phyloP scores from a whole-genome alignment of 768 basidiomycete species.

The Leccinellum albellum region DNA sequence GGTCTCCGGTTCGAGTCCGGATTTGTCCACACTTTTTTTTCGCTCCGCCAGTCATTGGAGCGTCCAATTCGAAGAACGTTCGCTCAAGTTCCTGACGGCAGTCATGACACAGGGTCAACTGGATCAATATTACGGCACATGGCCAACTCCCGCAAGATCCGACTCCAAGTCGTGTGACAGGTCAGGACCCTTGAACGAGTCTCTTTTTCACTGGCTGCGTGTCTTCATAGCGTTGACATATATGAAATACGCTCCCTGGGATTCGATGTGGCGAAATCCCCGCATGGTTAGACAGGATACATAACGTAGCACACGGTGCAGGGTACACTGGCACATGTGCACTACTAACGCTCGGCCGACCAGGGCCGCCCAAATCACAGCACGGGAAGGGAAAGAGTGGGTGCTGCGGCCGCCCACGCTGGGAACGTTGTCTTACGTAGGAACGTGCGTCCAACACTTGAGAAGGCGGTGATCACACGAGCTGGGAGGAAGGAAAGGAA shows the following conservation, averaged over 20 bases:
- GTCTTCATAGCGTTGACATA: not conserved
- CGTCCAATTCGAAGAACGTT: not conserved
- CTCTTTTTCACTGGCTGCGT: not conserved
- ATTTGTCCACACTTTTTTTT: slow-evolving; percentile 34
- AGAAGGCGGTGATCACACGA: not conserved
- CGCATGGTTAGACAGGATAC: not conserved
- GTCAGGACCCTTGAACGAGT: not conserved
- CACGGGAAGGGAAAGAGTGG: not conserved
- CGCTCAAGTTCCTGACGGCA: not conserved
- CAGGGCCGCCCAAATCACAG: no score
- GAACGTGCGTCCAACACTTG: not conserved
- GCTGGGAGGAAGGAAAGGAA: not conserved
- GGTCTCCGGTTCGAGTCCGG: slow-evolving; percentile 40
- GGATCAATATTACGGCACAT: not conserved
- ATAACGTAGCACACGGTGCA: not conserved
- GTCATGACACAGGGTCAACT: not conserved
- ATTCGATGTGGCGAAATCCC: not conserved
- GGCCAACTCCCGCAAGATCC: not conserved
- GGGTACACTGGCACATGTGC: no score
- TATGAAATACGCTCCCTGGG: not conserved
- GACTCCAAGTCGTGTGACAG: not conserved
- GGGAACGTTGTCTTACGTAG: not conserved
- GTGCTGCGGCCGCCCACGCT: not conserved
- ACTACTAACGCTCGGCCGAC: no score
- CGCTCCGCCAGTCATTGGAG: no score